Evolutionary conservation across 2,329 filamentous ascomycete genomes (phyloP).

Genomic region (Ophiostoma pallidulum): DNA sequence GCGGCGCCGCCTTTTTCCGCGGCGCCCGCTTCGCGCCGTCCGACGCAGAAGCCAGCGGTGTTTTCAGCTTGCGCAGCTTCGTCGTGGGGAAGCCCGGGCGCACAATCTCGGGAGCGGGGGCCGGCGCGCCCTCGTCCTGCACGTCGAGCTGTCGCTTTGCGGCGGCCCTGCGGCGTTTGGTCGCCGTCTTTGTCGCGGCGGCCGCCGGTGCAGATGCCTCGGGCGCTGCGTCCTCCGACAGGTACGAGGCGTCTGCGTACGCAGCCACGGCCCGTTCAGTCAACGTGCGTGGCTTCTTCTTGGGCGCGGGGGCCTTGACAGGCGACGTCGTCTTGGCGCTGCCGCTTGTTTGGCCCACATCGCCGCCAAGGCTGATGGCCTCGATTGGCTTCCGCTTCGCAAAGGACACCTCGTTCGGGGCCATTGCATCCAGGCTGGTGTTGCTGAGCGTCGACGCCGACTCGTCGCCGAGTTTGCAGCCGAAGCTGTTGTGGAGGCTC

Average conservation of each 20-base stretch:
- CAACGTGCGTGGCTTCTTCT: constrained; percentile 67
- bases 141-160: constrained; percentile 19
- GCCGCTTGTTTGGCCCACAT: constrained; percentile 18
- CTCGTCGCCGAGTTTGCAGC: constrained; percentile 6
- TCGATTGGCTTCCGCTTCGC: constrained; percentile 51
- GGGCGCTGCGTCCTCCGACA: too few species aligned
- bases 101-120: not conserved
- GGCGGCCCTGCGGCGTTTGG: too few species aligned
- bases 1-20: constrained; percentile 29
- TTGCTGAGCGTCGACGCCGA: constrained; percentile 1
- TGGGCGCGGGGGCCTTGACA: constrained; percentile 42
- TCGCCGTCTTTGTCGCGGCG: not conserved
- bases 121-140: constrained; percentile 17
- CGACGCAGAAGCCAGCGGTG: constrained; percentile 2
- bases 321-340: constrained; percentile 22
- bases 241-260: constrained; percentile 35
- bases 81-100: constrained; percentile 22
- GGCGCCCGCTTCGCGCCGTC: constrained; percentile 4
- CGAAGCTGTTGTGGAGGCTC: constrained; percentile 29
- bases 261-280: constrained; percentile 68
- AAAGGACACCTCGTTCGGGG: constrained; percentile 23
- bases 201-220: not conserved
- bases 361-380: constrained; percentile 31
- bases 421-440: not conserved
- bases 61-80: constrained; percentile 22